Evolutionary conservation across 2,329 filamentous ascomycete species (phyloP), one percentile per base, ranked within the genome.

Genomic region (Xylariaceae sp.): DNA sequence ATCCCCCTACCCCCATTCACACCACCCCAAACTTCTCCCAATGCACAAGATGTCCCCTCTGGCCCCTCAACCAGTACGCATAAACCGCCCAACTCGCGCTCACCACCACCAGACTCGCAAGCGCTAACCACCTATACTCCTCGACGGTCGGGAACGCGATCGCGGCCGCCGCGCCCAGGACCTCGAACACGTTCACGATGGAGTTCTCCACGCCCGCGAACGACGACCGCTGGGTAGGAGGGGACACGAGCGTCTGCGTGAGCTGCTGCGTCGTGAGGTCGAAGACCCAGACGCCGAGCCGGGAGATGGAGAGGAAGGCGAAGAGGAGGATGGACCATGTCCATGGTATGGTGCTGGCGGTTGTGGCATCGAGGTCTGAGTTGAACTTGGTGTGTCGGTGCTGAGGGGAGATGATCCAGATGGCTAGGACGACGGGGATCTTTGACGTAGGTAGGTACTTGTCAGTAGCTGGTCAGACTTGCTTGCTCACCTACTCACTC

Each of bases 191-290:
- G 16, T 62, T 61, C 11, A 64, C 51, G 32, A 68, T 56, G 4
- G 59, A 57, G 43, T 61, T 60, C 50, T 69, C 66, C 4, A 64
- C 61, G 9, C 66, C 66, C 1, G 64, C 62, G 39, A 68, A 68
- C 33, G 60, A 63, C 1, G 66, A 65, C 12, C 64, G 58, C 14
- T 59, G 51, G 2, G 53, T 43, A 9, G 48, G 44, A 2, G 54
- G 48, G n/a, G n/a, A n/a, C 8, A 63, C 55, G 12, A 51, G 64
- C 48, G 35, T 71, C 55, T 55, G 65, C 47, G 50, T 77, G 45
- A 68, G 50, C 43, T 68, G 64, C 44, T 67, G 64, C 7, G 64
- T 67, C 3, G 63, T 65, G 7, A 69, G 59, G 47, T 69, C 66
- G 50, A 59, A 68, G 29, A 65, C 58, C 66, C 66, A 67, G 18